Base-by-base conservation (phyloP, 495 filamentous ascomycete genomes). In the Neurospora sp. region DNA sequence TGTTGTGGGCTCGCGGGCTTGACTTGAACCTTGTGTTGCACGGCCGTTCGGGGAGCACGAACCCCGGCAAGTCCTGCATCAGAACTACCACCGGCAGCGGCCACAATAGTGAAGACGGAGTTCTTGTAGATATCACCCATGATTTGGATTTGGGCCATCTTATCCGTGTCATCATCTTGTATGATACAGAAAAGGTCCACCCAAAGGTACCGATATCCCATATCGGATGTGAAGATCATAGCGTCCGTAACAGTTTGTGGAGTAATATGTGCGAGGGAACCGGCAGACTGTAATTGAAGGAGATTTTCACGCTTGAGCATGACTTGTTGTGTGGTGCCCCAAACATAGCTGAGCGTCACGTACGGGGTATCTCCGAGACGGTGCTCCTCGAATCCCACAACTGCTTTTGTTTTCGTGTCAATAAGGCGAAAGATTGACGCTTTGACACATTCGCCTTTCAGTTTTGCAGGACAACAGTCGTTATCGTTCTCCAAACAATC, bases 101-200 rank as follows among this genome's bases (percentile, higher is more conserved):
- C 81, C 16, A 81, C 70, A n/a, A 84, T 72, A 1, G 79, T 82
- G 20, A 84, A 69, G 38, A 75, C 71, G 8, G 82, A 73, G 8
- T 77, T 68, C 1, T 73, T 69, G 73, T 84, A 84, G 31, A 84
- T 83, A 35, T 71, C 59, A 2, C 74, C 76, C 82, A 84, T 83
- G 1, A 71, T 72, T 27, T 70, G 72, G 20, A 83, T 73, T 40
- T 83, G 78, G 16, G 65, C 2, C 8, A 75, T 70, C 17, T 81
- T 80, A 17, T 79, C 75, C 3, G 71, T 31, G 2, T 41, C 72
- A 27, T 78, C 74, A 40, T 82, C 77, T 70, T 83, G 80, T 3
- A 78, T 48, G 27, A 83, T 83, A 72, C 82, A 84, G 22, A 82
- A 70, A 9, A 73, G 68, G 68, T 83, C 81, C 16, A 82, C 75